phyloP scores from a whole-genome alignment of 495 filamentous ascomycete genomes.

The Podospora didyma region DNA sequence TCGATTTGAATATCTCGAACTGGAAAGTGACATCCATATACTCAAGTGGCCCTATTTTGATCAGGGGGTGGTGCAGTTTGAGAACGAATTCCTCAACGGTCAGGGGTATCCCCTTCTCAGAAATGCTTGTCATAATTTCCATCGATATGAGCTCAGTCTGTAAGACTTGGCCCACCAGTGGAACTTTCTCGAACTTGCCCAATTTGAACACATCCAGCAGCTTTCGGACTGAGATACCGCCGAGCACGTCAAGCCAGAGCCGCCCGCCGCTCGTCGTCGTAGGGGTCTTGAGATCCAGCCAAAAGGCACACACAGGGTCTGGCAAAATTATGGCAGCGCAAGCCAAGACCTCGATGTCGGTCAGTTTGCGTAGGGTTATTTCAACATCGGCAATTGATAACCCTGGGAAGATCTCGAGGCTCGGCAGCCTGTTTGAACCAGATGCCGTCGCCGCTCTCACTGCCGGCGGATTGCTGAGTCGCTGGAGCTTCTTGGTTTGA shows the following conservation, averaged over 20 bases:
- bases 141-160: background rate
- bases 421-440: too few relatives aligned
- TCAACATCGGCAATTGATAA: background rate
- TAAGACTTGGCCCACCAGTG: background rate
- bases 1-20: background rate
- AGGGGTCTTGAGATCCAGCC: background rate
- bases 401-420: background rate
- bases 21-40: background rate
- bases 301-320: background rate
- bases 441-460: too few relatives aligned
- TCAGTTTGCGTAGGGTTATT: background rate
- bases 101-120: background rate
- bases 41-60: background rate
- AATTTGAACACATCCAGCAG: background rate
- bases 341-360: background rate
- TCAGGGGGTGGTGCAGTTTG: background rate
- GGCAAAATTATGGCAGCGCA: background rate
- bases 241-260: background rate
- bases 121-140: background rate
- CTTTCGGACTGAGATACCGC: background rate
- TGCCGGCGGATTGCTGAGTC: too few relatives aligned
- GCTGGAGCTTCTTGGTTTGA: too few relatives aligned
- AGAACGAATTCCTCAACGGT: background rate
- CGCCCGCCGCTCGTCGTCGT: background rate
- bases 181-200: background rate